Base-by-base conservation (phyloP, 805 yeast species). In the Metschnikowia reukaufii region DNA sequence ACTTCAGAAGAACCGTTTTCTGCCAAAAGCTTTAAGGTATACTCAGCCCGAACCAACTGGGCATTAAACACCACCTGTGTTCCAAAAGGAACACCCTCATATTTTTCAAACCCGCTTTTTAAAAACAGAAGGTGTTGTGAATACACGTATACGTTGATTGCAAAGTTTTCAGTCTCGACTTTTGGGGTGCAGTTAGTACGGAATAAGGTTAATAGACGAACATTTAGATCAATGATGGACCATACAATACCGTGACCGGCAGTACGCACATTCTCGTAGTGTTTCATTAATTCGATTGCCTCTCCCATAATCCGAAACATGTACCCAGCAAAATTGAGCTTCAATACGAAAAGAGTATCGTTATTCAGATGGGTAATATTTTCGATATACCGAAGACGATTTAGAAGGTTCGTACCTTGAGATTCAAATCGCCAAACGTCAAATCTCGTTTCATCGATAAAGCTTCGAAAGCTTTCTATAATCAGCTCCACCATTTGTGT, bases 241-340 rank as follows among this genome's bases (percentile, higher is more conserved):
- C 45, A 42, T 13, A 42, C 20, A 20, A 42, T 19, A 13, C 21
- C 10, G 31, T 36, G n/a, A n/a, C 45, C 35, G 6, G 45, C 32
- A 18, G 23, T 15, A 3, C 7, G 12, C 18, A 18, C 16, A 19
- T 25, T 5, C 20, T 29, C 23, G 15, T 15, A 31, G 21, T 36
- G 17, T 15, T 23, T 42, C 20, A 42, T 9, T 6, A 30, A 30
- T 21, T 36, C 45, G 15, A 36, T 42, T 8, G 45, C 10, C 5
- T 17, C 36, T 8, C 31, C 12, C 41, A 42, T 42, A 10, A 6
- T 15, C 12, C 19, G 16, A 12, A 36, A 42, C 36, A 36, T 20
- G 23, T 35, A 19, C 36, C 15, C 18, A 15, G 36, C 36, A 16
- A 36, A 23, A 17, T n/a, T 6, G 16, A 23, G 21, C 25, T 13